Conservation (phyloP, 257 asterid species). For the Eucommia ulmoides region DNA sequence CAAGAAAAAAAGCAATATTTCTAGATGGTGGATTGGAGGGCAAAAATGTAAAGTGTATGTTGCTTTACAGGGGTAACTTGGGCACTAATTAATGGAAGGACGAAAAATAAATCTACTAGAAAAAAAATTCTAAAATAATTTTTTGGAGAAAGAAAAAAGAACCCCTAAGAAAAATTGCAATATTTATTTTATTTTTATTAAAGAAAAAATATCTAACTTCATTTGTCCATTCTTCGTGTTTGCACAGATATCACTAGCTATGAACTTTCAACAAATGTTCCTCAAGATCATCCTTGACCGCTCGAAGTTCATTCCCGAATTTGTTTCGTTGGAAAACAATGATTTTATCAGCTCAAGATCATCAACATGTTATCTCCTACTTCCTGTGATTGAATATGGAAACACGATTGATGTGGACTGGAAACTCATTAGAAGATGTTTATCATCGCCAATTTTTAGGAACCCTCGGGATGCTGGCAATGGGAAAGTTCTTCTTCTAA, state of each 20-base stretch:
- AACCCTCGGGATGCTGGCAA: constrained; percentile 19
- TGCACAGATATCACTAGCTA: constrained; percentile 72
- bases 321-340: constrained; percentile 40
- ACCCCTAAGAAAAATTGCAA: too few relatives aligned
- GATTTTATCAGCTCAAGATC: constrained; percentile 27
- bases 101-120: too few relatives aligned
- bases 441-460: constrained; percentile 72
- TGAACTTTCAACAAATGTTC: constrained; percentile 68
- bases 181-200: too few relatives aligned
- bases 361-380: constrained; percentile 65
- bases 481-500: constrained; percentile 23
- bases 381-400: constrained; percentile 46
- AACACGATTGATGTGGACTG: constrained; percentile 64
- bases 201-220: too few relatives aligned
- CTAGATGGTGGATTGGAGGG: too few relatives aligned
- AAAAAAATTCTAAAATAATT: too few relatives aligned
- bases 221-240: too few relatives aligned
- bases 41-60: too few relatives aligned
- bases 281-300: constrained; percentile 78
- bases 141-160: too few relatives aligned
- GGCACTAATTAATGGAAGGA: too few relatives aligned
- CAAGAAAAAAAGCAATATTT: too few relatives aligned
- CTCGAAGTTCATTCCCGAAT: constrained; percentile 43
- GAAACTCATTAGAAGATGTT: constrained; percentile 57
- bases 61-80: too few relatives aligned